Conservation (phyloP, 1,284 basidiomycete species). For the Ustilago curta region DNA sequence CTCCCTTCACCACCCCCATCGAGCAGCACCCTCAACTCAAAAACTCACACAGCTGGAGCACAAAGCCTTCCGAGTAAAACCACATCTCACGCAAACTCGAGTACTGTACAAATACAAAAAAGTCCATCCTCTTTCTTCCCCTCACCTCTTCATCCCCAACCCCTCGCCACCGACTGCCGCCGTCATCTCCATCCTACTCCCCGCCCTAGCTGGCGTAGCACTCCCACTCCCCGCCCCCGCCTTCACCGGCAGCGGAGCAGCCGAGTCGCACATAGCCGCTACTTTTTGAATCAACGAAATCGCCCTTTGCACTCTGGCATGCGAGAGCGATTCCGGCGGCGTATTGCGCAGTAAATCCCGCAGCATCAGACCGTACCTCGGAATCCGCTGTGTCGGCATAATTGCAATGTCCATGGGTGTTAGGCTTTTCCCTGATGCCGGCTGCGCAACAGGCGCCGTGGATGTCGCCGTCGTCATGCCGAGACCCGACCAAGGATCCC, state of each 20-base stretch:
- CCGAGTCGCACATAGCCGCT: slow-evolving; percentile 47
- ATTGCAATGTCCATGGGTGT: slow-evolving; percentile 63
- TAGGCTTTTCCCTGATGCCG: slow-evolving; percentile 40
- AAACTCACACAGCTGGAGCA: too few species aligned
- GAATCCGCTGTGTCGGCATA: slow-evolving; percentile 67
- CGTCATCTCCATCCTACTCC: slow-evolving; percentile 26
- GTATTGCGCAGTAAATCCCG: slow-evolving; percentile 61
- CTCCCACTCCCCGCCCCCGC: slow-evolving; percentile 12
- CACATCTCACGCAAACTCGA: too few species aligned
- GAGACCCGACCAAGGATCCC: slow-evolving; percentile 10
- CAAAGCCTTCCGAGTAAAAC: too few species aligned
- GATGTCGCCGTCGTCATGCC: background rate
- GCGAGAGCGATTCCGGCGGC: slow-evolving; percentile 54
- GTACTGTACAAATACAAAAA: background rate
- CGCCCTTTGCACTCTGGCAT: slow-evolving; percentile 49
- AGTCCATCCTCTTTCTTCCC: background rate
- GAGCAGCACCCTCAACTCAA: too few species aligned
- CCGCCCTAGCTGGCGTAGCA: slow-evolving; percentile 19
- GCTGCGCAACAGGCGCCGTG: background rate
- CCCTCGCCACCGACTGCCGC: background rate
- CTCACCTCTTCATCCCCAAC: slow-evolving; percentile 13
- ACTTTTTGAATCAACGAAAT: slow-evolving; percentile 40
- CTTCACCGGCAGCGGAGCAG: slow-evolving; percentile 11
- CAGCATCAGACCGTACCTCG: slow-evolving; percentile 60
- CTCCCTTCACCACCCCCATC: too few species aligned